Percentiles rank a stretch among this genome's conserved stretches.
Conservation (phyloP, 306 rosid genomes). For the Glycyrrhiza uralensis region DNA sequence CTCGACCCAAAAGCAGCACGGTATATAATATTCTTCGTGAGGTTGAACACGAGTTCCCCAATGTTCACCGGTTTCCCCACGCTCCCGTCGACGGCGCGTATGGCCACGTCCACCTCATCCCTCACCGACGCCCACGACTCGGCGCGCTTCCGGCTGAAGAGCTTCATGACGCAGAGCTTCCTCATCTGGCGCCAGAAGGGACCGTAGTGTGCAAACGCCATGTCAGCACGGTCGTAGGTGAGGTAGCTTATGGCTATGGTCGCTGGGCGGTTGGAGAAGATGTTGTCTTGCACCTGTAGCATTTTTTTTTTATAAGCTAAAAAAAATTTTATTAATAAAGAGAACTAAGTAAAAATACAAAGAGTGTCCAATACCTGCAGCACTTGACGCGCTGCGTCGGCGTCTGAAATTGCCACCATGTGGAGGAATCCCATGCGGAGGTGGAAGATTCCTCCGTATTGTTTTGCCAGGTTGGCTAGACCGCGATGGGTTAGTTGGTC, state of each 20-base stretch:
- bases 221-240: conserved; percentile 83
- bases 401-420: conserved; percentile 64
- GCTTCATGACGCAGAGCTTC: conserved; percentile 78
- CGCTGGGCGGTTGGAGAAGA: conserved; percentile 81
- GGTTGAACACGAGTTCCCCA: conserved; percentile 61
- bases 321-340: no score
- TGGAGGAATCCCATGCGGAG: conserved; percentile 72
- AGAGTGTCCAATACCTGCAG: no score
- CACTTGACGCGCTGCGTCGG: conserved; percentile 67
- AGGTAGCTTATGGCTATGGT: conserved; percentile 81
- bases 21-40: conserved; percentile 61
- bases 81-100: conserved; percentile 16
- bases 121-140: conserved; percentile 86
- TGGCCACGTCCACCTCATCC: conserved; percentile 57
- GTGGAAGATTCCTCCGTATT: conserved; percentile 74
- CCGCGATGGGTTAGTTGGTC: conserved; percentile 85
- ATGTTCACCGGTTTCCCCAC: conserved; percentile 47
- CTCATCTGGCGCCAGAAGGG: conserved; percentile 97
- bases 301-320: no score
- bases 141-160: conserved; percentile 73
- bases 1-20: conserved; percentile 78
- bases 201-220: conserved; percentile 93
- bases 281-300: conserved; percentile 71
- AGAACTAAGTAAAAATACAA: no score
- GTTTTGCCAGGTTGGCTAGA: conserved; percentile 51